Percentiles rank a stretch among this genome's conserved stretches.
Evolutionary conservation across 2,329 filamentous ascomycete genomes (phyloP).

Genomic region (Ophiostoma sp.): DNA sequence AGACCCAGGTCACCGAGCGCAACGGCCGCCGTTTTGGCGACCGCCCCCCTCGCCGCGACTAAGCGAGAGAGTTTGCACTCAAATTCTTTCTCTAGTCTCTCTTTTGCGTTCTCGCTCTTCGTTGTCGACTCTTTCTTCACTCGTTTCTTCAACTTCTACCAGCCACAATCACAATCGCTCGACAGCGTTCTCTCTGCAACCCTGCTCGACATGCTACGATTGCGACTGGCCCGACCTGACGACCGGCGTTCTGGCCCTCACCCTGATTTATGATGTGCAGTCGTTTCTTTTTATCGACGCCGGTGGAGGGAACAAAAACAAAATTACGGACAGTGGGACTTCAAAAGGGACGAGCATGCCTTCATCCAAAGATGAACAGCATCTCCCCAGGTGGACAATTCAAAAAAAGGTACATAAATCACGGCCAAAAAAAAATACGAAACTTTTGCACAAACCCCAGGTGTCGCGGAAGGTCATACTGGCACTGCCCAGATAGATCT

Average conservation of each 20-base stretch:
- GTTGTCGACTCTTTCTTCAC: conserved; percentile 16
- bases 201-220: neutral
- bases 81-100: neutral
- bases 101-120: conserved; percentile 13
- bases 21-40: conserved; percentile 45
- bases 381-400: conserved; percentile 10
- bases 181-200: neutral
- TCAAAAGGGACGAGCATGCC: conserved; percentile 12
- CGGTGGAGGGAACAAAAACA: conserved; percentile 10
- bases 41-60: conserved; percentile 42
- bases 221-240: conserved; percentile 5
- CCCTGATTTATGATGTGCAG: conserved; percentile 18
- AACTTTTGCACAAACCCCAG: conserved; percentile 53
- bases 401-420: conserved; percentile 8
- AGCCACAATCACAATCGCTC: neutral
- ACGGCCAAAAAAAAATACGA: conserved; percentile 25
- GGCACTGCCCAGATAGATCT: conserved; percentile 54
- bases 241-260: conserved; percentile 13
- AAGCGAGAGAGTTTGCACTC: conserved; percentile 28
- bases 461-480: conserved; percentile 78
- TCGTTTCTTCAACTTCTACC: conserved; percentile 13
- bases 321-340: conserved; percentile 10
- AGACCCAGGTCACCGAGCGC: conserved; percentile 81
- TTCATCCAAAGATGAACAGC: neutral
- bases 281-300: conserved; percentile 15